These are phyloP conservation scores for Malus hybrid DNA, from an alignment of 331 rosid species.

Conservation along the genomic window DNA sequence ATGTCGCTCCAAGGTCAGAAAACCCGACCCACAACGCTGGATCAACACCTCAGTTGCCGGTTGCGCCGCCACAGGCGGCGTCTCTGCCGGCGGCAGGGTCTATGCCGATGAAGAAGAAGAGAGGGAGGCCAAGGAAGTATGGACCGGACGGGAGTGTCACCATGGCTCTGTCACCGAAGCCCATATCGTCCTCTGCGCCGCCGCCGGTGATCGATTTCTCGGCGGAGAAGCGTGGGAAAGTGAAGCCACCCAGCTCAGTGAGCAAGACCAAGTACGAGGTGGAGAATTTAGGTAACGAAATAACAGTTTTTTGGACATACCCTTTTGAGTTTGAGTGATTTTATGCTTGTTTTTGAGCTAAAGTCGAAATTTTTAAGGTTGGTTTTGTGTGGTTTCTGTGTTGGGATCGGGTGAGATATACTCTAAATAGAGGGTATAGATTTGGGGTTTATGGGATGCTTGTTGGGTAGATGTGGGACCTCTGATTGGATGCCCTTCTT, in stretches of 20 bases:
- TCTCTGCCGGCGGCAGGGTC: neutral
- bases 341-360: slow-evolving; percentile 6
- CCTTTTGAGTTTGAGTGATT: slow-evolving; percentile 7
- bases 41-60: slow-evolving; percentile 31
- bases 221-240: slow-evolving; percentile 72
- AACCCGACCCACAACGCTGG: slow-evolving; percentile 40
- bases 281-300: slow-evolving; percentile 68
- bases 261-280: slow-evolving; percentile 65
- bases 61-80: slow-evolving; percentile 26
- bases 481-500: slow-evolving; percentile 34
- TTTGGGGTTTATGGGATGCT: slow-evolving; percentile 23
- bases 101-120: slow-evolving; percentile 77
- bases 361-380: neutral
- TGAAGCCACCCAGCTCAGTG: slow-evolving; percentile 64
- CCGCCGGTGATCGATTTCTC: slow-evolving; percentile 95
- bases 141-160: slow-evolving; percentile 77
- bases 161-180: slow-evolving; percentile 79
- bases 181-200: slow-evolving; percentile 83
- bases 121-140: slow-evolving; percentile 93
- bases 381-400: slow-evolving; percentile 1
- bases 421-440: neutral
- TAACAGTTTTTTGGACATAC: neutral
- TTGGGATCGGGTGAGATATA: slow-evolving; percentile 7
- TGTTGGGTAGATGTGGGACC: slow-evolving; percentile 45
- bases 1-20: slow-evolving; percentile 78